phyloP scores from a whole-genome alignment of 805 yeast genomes.

The Debaryomyces maramus region DNA sequence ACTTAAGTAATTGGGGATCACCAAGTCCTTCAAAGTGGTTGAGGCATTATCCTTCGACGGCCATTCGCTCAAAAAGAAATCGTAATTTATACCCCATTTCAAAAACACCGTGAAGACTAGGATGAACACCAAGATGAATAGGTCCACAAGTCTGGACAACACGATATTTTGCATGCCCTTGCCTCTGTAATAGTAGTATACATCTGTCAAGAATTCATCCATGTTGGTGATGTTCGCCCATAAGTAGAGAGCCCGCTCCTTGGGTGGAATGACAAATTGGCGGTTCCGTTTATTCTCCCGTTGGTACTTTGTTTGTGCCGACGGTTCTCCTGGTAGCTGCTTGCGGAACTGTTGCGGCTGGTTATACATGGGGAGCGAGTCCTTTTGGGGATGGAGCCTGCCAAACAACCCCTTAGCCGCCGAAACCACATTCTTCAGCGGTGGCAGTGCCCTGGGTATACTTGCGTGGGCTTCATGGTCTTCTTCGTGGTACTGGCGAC shows the following conservation, averaged over 20 bases:
- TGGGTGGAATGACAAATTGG: slow-evolving; percentile 37
- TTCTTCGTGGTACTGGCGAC: slow-evolving; percentile 1
- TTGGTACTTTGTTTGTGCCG: slow-evolving; percentile 13
- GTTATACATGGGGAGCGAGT: slow-evolving; percentile 18
- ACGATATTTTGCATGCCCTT: slow-evolving; percentile 84
- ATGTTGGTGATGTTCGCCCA: slow-evolving; percentile 96
- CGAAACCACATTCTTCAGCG: neutral
- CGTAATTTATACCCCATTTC: slow-evolving; percentile 75
- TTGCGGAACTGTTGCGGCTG: slow-evolving; percentile 10
- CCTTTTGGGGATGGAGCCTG: slow-evolving; percentile 1
- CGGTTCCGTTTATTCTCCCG: slow-evolving; percentile 11
- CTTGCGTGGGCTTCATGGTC: neutral
- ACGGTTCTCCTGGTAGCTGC: slow-evolving; percentile 10
- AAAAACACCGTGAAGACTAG: slow-evolving; percentile 77
- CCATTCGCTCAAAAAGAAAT: slow-evolving; percentile 28
- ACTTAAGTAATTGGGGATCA: slow-evolving; percentile 46
- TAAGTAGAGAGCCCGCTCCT: slow-evolving; percentile 83
- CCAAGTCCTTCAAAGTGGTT: slow-evolving; percentile 33
- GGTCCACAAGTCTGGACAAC: slow-evolving; percentile 61
- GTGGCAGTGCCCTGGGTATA: neutral
- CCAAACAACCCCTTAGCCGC: neutral
- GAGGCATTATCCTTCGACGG: slow-evolving; percentile 16
- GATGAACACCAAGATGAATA: slow-evolving; percentile 75
- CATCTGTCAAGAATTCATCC: slow-evolving; percentile 80
- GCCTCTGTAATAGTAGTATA: slow-evolving; percentile 81